Evolutionary conservation across 2,329 filamentous ascomycete genomes (phyloP), one percentile per base, ranked within the genome.

Genomic region (Talaromyces sp.): DNA sequence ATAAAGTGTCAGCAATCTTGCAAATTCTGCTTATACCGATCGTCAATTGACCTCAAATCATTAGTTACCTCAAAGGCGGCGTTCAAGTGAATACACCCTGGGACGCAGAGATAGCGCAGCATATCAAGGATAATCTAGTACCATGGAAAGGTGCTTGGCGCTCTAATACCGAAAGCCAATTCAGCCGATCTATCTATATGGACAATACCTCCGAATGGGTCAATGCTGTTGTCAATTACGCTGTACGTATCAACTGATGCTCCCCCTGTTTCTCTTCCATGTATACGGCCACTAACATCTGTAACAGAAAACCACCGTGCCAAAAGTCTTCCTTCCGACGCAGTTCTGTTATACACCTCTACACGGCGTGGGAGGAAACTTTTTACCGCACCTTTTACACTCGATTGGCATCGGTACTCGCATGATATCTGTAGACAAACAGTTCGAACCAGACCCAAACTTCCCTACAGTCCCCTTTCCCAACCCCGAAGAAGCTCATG

Each of bases 1-100:
- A 88, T 75, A 88, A 88, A 74, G 86, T 88, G 71, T 79, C 70
- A 62, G 72, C 31, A 39, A 23, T 44, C 57, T 42, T 54, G 25
- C 1, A 14, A n/a, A 11, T 1, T 11, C 6, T 2, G n/a, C 9
- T 9, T 50, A n/a, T 50, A 7, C 2, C 14, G 23, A 3, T 16
- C 39, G 44, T 25, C 25, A 58, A 64, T 70, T 75, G 57, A 76
- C 67, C 35, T 33, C 14, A 11, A 23, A 5, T 23, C 1, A 31
- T 25, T 67, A 79, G 77, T 8, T 88, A 88, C 74, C 87, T 84
- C 77, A 78, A 77, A 16, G 88, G 87, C 69, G 86, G 85, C 2
- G 86, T 84, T 68, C 86, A 88, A 70, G 88, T 88, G 66, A 86
- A 88, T 60, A 81, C 84, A 9, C 86, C 86, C 3, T 82, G 84